Percentiles rank a stretch among this genome's conserved stretches.
phyloP scores from a whole-genome alignment of 306 rosid genomes.

The Luffa aegyptiaca region DNA sequence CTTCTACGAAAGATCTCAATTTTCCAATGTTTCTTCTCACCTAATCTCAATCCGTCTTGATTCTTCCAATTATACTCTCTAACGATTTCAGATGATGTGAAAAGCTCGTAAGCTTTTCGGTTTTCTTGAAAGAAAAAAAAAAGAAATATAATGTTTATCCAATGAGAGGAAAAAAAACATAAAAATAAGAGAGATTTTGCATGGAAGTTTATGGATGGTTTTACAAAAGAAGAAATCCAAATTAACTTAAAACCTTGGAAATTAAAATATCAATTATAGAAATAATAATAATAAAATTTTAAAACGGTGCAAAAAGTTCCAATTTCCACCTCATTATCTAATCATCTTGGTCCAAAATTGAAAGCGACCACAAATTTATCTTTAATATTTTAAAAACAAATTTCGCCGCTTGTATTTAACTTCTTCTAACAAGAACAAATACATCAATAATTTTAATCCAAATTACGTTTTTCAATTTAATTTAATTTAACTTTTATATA shows the following conservation, averaged over 20 bases:
- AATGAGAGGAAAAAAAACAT: not conserved
- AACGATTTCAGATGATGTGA: too few species aligned
- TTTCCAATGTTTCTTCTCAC: too few species aligned
- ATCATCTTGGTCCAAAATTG: not conserved
- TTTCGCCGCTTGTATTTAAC: not conserved
- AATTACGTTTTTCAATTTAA: not conserved
- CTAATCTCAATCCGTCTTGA: too few species aligned
- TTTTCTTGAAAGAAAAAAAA: too few species aligned
- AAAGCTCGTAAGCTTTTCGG: too few species aligned
- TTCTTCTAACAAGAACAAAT: not conserved
- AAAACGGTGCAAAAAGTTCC: not conserved
- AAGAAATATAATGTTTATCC: too few species aligned
- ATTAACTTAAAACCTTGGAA: not conserved
- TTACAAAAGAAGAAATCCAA: not conserved
- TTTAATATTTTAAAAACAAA: not conserved
- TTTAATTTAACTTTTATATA: not conserved
- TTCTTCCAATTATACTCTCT: too few species aligned
- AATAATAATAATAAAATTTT: not conserved
- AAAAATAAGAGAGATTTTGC: not conserved
- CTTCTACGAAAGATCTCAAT: too few species aligned
- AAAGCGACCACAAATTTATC: not conserved
- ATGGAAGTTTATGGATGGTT: not conserved
- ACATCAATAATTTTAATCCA: not conserved
- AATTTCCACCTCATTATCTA: conserved; percentile 1
- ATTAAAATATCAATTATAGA: not conserved